Conservation (phyloP, 2,329 filamentous ascomycete species). For the Teratosphaeria viscida region DNA sequence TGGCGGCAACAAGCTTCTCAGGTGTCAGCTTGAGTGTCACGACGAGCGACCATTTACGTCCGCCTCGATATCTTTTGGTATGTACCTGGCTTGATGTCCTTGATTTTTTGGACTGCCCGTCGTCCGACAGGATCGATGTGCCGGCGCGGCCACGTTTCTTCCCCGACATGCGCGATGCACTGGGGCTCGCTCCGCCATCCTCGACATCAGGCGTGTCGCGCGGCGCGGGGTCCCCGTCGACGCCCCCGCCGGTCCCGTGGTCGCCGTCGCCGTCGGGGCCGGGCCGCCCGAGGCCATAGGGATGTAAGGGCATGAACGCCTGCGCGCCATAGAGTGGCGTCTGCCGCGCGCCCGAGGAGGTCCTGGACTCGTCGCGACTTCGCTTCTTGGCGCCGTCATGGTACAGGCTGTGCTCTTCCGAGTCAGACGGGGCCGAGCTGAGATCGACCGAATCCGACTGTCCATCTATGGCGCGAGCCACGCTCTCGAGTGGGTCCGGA, state of each 20-base stretch:
- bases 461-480: neutral
- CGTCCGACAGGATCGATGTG: neutral
- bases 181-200: neutral
- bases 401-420: neutral
- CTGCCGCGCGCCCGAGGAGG: neutral
- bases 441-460: neutral
- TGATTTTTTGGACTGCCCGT: neutral
- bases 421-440: neutral
- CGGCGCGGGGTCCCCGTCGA: neutral
- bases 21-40: neutral
- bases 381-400: neutral
- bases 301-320: neutral
- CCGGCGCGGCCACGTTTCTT: neutral
- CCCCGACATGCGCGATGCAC: neutral
- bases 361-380: neutral
- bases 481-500: neutral
- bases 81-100: neutral
- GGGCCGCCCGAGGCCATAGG: neutral
- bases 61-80: neutral
- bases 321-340: neutral
- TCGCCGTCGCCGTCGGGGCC: neutral
- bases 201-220: neutral
- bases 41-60: neutral
- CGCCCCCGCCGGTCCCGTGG: neutral
- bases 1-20: neutral